These are phyloP conservation scores for Clathrospora elynae DNA, from an alignment of 2,329 filamentous ascomycete genomes.

Conservation along the genomic window DNA sequence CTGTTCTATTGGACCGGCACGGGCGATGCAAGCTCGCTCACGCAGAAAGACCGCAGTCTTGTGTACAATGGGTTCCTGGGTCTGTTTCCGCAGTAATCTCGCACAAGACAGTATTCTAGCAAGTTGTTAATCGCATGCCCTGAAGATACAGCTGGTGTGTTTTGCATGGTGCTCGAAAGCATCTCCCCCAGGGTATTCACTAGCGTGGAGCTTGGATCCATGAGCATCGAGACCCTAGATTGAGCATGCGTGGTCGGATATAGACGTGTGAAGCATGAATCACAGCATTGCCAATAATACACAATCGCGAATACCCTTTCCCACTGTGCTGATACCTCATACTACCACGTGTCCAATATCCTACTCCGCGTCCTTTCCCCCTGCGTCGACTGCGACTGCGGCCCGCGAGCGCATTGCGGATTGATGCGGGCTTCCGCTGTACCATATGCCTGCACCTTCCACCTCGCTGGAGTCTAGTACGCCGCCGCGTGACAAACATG, in stretches of 20 bases:
- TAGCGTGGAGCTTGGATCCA: conserved; percentile 24
- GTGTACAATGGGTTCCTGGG: conserved; percentile 65
- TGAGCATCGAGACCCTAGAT: conserved; percentile 12
- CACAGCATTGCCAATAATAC: conserved; percentile 15
- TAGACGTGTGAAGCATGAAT: conserved; percentile 18
- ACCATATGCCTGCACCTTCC: conserved; percentile 47
- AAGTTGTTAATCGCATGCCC: neutral
- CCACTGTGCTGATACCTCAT: too few species aligned
- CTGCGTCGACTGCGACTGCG: conserved; percentile 21
- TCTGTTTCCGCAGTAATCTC: conserved; percentile 47
- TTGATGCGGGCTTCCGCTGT: conserved; percentile 44
- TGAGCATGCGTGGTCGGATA: conserved; percentile 7
- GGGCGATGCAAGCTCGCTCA: conserved; percentile 62
- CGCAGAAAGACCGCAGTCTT: conserved; percentile 58
- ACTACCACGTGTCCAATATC: too few species aligned
- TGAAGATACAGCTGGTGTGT: neutral
- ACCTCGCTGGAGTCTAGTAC: conserved; percentile 48
- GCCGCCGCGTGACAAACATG: conserved; percentile 15
- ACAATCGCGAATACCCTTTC: conserved; percentile 11
- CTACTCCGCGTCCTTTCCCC: too few species aligned
- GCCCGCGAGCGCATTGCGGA: conserved; percentile 36
- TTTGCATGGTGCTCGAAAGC: conserved; percentile 10
- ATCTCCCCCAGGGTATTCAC: conserved; percentile 1
- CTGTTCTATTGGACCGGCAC: conserved; percentile 85
- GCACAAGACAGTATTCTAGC: neutral